Base-by-base conservation (phyloP, 345 rosid genomes). In the Pseudoturritis turrita region DNA sequence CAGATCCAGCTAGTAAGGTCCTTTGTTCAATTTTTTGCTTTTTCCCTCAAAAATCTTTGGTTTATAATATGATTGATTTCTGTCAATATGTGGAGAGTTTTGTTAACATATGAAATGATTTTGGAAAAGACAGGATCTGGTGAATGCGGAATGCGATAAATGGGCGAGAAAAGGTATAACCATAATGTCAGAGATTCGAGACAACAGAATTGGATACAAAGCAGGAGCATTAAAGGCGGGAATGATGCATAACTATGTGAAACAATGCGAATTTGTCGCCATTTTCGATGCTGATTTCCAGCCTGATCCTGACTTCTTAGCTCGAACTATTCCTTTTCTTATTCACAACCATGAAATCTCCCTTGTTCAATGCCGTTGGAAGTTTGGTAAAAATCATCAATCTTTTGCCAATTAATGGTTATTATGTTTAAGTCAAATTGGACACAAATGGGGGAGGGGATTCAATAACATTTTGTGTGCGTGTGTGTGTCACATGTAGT, bases 1-100 rank as follows among this genome's bases (percentile, higher is more conserved):
- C 89, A 4, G 86, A 84, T 77, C 87, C 84, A 37, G 71, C 80
- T 39, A 83, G 83, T 68, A 87, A 87, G 89, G 90, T 86, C 66
- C 68, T 77, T 49, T 77, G 66, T 56, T 71, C 49, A 77, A 47
- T 3, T 49, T 45, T 41, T 41, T 10, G 1, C 5, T 4, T 50
- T 8, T 7, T 2, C 15, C 18, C 26, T 0, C 22, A 26, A 5
- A 31, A 40, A 18, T 11, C 47, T 73, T 52, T 60, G 25, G 40
- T 60, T 51, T 64, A 41, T 31, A 19, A 33, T 13, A 35, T 12
- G 15, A 19, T 43, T 54, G 12, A 0, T 10, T 44, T 2, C 8
- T 8, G 15, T 35, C 6, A 56, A 1, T 41, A n/a, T 14, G 4
- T 26, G 13, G 29, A 39, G 18, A 61, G 58, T 53, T 13, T 28